Percentiles rank a stretch among this genome's conserved stretches.
phyloP scores from a whole-genome alignment of 805 yeast species.

The Saccharomycopsis amapae region DNA sequence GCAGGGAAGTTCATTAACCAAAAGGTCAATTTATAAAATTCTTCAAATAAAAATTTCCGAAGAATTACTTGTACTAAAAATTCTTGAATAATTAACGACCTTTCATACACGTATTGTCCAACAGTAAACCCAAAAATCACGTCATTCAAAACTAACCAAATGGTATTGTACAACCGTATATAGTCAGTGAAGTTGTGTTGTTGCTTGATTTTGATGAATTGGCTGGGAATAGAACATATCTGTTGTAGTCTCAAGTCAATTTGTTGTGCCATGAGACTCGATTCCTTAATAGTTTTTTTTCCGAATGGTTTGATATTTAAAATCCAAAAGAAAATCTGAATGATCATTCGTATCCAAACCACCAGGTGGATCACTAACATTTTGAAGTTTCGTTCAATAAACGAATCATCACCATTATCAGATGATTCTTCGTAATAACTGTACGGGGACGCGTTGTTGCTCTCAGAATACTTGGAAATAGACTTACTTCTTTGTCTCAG shows the following conservation, averaged over 20 bases:
- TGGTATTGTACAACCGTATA: conserved; percentile 72
- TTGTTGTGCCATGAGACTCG: conserved; percentile 68
- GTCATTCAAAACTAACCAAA: conserved; percentile 86
- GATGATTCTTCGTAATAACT: background rate
- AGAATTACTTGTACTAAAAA: conserved; percentile 30
- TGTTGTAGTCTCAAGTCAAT: conserved; percentile 73
- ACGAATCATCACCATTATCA: background rate
- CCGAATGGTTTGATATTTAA: conserved; percentile 28
- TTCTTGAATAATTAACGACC: conserved; percentile 26
- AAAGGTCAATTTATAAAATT: conserved; percentile 42
- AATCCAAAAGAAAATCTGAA: conserved; percentile 17
- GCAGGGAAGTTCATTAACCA: conserved; percentile 90
- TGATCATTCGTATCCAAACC: conserved; percentile 4
- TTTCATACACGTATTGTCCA: conserved; percentile 40
- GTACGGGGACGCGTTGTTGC: no score
- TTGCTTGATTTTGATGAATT: conserved; percentile 49
- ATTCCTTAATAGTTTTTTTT: conserved; percentile 29
- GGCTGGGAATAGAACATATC: conserved; percentile 70
- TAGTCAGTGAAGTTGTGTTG: conserved; percentile 46
- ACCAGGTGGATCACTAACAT: conserved; percentile 5
- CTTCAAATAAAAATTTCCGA: conserved; percentile 36
- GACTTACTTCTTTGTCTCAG: background rate
- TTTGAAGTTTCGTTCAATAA: conserved; percentile 1
- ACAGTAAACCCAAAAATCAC: conserved; percentile 63
- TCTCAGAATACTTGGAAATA: no score